phyloP scores from a whole-genome alignment of 306 rosid species.

The Rosa lucieae region DNA sequence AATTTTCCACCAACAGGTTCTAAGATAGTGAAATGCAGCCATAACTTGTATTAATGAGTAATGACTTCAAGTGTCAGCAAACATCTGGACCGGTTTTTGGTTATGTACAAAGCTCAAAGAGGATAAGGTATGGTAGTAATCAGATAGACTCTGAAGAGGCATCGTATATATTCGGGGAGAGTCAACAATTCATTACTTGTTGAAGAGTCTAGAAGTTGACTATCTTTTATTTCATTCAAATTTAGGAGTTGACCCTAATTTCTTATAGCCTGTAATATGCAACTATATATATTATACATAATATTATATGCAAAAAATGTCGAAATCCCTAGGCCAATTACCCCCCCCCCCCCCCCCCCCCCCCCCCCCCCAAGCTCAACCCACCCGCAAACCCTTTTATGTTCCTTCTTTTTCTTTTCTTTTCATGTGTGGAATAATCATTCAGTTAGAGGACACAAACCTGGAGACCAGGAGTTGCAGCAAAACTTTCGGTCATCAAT shows the following conservation, averaged over 20 bases:
- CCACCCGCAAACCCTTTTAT: background rate
- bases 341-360: background rate
- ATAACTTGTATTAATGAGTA: background rate
- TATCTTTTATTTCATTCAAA: background rate
- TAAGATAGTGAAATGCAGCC: background rate
- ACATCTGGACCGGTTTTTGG: background rate
- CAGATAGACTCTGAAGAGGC: background rate
- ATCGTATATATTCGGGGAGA: background rate
- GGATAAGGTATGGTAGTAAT: background rate
- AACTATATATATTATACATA: background rate
- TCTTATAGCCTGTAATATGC: background rate
- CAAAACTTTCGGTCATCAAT: conserved; percentile 56
- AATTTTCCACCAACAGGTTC: background rate
- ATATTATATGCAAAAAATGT: background rate
- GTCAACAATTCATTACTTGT: background rate
- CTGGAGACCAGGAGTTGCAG: conserved; percentile 61
- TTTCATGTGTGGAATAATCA: background rate
- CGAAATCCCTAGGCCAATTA: too few relatives aligned
- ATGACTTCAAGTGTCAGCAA: background rate
- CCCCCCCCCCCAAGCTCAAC: background rate
- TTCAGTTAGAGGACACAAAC: conserved; percentile 36
- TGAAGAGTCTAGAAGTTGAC: background rate
- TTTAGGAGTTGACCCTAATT: background rate
- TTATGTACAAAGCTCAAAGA: background rate
- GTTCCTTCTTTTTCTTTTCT: too few relatives aligned